phyloP scores from a whole-genome alignment of 1,284 basidiomycete species.

The Wolfiporia cocos region DNA sequence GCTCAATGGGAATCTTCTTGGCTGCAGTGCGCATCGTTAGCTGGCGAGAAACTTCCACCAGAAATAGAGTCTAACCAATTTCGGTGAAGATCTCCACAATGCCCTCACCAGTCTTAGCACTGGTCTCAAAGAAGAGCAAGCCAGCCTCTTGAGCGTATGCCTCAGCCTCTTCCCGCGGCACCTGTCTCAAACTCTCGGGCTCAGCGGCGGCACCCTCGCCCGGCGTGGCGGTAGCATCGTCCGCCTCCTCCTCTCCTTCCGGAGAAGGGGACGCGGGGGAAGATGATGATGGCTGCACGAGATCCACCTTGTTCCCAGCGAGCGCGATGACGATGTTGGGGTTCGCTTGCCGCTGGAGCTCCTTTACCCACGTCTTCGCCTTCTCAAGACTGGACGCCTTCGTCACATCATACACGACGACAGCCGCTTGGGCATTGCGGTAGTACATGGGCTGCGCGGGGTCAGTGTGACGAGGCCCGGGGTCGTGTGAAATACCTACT shows the following conservation, averaged over 20 bases:
- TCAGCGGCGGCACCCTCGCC: conserved; percentile 55
- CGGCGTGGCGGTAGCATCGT: conserved; percentile 83
- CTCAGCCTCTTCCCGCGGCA: conserved; percentile 90
- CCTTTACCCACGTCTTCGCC: conserved; percentile 99
- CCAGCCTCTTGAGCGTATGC: conserved; percentile 94
- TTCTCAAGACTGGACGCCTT: conserved; percentile 95
- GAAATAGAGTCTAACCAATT: conserved; percentile 56
- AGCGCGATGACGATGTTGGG: conserved; percentile 99
- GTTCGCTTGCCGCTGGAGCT: conserved; percentile 97
- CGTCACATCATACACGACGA: conserved; percentile 97
- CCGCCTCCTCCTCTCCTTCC: conserved; percentile 77
- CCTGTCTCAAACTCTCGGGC: conserved; percentile 75
- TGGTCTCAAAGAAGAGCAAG: conserved; percentile 95
- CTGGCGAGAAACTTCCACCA: not conserved
- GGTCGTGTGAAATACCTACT: conserved; percentile 35
- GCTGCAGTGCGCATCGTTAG: conserved; percentile 37
- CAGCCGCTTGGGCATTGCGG: conserved; percentile 96
- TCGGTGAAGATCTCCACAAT: conserved; percentile 98
- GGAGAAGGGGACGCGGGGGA: conserved; percentile 40
- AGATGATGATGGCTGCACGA: conserved; percentile 68
- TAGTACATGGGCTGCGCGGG: conserved; percentile 88
- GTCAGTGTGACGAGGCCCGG: conserved; percentile 2
- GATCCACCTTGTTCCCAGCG: conserved; percentile 93
- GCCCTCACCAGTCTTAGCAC: conserved; percentile 96
- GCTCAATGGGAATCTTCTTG: conserved; percentile 95